Evolutionary conservation across 2,329 filamentous ascomycete genomes (phyloP).

Genomic region (Arthroderma uncinatum): DNA sequence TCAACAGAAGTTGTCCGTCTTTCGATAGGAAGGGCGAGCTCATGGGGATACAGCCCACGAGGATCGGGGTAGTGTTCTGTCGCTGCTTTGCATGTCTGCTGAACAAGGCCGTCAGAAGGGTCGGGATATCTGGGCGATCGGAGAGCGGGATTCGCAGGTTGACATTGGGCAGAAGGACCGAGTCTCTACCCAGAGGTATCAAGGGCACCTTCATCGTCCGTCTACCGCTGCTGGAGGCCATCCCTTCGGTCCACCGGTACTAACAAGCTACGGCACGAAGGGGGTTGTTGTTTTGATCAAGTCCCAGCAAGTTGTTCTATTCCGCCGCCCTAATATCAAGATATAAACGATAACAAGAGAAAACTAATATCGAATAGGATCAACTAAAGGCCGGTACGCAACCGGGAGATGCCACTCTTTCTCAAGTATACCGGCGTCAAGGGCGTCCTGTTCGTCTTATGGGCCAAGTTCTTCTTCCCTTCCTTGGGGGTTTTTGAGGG

Average conservation of each 20-base stretch:
- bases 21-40: constrained; percentile 61
- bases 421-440: no score
- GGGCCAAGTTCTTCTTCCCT: not conserved
- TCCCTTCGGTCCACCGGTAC: not conserved
- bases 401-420: no score
- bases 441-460: not conserved
- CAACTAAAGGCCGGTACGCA: no score
- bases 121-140: constrained; percentile 75
- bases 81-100: constrained; percentile 54
- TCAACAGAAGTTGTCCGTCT: constrained; percentile 65
- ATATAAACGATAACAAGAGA: no score
- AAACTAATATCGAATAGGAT: not conserved
- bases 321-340: not conserved
- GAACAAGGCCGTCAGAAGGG: constrained; percentile 76
- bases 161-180: constrained; percentile 75
- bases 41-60: constrained; percentile 79
- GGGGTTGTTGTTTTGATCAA: no score
- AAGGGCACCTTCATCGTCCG: constrained; percentile 49
- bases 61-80: constrained; percentile 54
- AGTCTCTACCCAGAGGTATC: constrained; percentile 68
- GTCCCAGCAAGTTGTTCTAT: no score
- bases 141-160: constrained; percentile 75
- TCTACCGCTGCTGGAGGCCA: constrained; percentile 1
- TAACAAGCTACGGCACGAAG: not conserved
- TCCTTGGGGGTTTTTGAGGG: not conserved